Base-by-base conservation (phyloP, 164 flowering plant species). In the Umbellularia californica region DNA sequence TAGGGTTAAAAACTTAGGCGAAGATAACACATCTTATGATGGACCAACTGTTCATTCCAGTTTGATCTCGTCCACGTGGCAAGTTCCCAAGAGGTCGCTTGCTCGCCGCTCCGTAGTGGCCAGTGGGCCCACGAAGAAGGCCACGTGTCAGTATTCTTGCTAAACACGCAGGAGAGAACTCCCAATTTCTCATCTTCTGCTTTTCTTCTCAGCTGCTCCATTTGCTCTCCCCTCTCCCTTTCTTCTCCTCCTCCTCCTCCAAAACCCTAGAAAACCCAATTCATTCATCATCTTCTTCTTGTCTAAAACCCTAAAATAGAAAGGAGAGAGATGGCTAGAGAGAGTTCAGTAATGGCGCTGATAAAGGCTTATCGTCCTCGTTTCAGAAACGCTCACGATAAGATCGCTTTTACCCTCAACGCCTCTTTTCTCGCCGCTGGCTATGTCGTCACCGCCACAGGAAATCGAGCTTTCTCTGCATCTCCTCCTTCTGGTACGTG, bases 311-410 rank as follows among this genome's bases (percentile, higher is more conserved):
- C 30, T 12, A n/a, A 20, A 24, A 20, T 30, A 30, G 35, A 30
- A 4, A 30, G n/a, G 35, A 5, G 33, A 20, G 60, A 23, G 19
- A 77, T 77, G 79, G 79, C 75, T 66, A 66, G 58, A 11, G 75
- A 58, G 24, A 58, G 24, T 3, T 55, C 75, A 41, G 79, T 68
- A 20, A 71, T 77, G 71, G 79, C 79, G 47, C 72, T 77, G 15
- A 77, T 77, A 20, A 67, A 75, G 74, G 79, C 79, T 2, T 72
- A 67, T 50, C 72, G 79, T 20, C 79, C 79, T 23, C 22, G 68
- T 17, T 72, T 77, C 67, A 63, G 75, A 55, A 77, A 72, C 3
- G 30, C 70, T 19, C 66, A 72, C 67, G 79, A 77, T 60, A 68
- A 72, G 58, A 25, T 72, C 0, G 75, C 75, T 15, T 77, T 77